These are phyloP conservation scores for Pythium phragmiticola DNA, from an alignment of 352 stramenopile genomes.

Conservation along the genomic window DNA sequence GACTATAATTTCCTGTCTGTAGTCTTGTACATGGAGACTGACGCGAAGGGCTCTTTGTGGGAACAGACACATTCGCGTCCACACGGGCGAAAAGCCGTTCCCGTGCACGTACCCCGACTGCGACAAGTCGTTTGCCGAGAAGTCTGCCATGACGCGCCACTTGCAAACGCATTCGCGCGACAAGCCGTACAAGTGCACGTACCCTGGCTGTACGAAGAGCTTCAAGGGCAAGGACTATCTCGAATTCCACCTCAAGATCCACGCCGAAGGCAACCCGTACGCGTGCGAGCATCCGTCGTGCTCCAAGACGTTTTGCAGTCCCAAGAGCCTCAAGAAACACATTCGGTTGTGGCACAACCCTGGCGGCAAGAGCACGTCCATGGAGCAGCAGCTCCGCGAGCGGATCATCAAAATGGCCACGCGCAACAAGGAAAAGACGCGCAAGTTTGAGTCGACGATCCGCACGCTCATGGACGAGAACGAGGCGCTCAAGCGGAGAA, in stretches of 20 bases:
- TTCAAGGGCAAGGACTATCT: conserved; percentile 88
- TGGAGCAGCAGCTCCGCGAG: conserved; percentile 82
- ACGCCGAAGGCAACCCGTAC: conserved; percentile 78
- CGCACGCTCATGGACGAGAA: conserved; percentile 80
- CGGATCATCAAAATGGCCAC: conserved; percentile 87
- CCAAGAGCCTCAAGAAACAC: conserved; percentile 85
- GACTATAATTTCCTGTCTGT: neutral
- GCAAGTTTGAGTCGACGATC: conserved; percentile 78
- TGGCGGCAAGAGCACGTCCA: conserved; percentile 78
- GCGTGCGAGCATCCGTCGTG: conserved; percentile 77
- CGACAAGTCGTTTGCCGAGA: conserved; percentile 88
- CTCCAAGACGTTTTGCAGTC: conserved; percentile 83
- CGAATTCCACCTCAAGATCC: conserved; percentile 85
- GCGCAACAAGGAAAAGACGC: conserved; percentile 80
- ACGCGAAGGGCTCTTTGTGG: neutral
- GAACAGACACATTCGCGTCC: conserved; percentile 78
- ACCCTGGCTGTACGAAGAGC: conserved; percentile 82
- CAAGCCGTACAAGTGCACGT: conserved; percentile 87
- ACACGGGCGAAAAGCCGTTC: conserved; percentile 88
- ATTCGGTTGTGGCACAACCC: conserved; percentile 82
- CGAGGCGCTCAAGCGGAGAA: conserved; percentile 58
- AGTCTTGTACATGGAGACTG: conserved; percentile 1
- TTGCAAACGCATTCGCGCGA: conserved; percentile 81
- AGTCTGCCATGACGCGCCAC: conserved; percentile 86
- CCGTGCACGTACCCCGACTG: conserved; percentile 78